These are phyloP conservation scores for Venturia oleaginea DNA, from an alignment of 2,329 filamentous ascomycete species.

Conservation along the genomic window DNA sequence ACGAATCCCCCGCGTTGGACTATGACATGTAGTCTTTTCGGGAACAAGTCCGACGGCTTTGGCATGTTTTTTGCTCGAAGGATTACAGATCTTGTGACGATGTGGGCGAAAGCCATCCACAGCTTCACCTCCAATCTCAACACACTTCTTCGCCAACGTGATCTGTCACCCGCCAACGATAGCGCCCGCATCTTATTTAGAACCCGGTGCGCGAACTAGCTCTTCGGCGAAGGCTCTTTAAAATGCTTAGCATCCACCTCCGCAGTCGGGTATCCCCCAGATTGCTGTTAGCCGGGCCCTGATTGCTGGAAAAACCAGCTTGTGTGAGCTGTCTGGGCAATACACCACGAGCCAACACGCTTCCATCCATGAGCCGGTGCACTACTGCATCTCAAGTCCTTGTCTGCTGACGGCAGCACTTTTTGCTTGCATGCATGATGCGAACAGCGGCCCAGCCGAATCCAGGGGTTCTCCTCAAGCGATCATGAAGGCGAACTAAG, in stretches of 20 bases:
- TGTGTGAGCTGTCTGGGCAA: not conserved
- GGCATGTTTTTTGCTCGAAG: too few relatives aligned
- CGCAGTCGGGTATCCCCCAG: not conserved
- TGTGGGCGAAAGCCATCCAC: too few relatives aligned
- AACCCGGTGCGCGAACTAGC: not conserved
- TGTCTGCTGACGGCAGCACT: too few relatives aligned
- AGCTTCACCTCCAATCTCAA: not conserved
- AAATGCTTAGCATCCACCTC: not conserved
- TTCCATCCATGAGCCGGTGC: not conserved
- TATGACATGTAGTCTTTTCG: too few relatives aligned
- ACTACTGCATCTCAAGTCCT: not conserved
- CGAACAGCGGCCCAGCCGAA: not conserved
- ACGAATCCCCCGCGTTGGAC: not conserved
- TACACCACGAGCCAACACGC: not conserved
- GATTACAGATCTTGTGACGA: too few relatives aligned
- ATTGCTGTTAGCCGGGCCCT: not conserved
- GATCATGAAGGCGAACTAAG: not conserved
- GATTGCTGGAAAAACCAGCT: slow-evolving; percentile 3
- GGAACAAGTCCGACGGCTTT: not conserved
- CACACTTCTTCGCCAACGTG: not conserved
- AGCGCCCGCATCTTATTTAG: not conserved
- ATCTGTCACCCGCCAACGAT: not conserved
- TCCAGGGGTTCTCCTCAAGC: not conserved
- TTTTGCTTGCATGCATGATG: not conserved
- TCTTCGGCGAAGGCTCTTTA: not conserved